Evolutionary conservation across 306 rosid genomes (phyloP).

Genomic region (Vicia villosa): DNA sequence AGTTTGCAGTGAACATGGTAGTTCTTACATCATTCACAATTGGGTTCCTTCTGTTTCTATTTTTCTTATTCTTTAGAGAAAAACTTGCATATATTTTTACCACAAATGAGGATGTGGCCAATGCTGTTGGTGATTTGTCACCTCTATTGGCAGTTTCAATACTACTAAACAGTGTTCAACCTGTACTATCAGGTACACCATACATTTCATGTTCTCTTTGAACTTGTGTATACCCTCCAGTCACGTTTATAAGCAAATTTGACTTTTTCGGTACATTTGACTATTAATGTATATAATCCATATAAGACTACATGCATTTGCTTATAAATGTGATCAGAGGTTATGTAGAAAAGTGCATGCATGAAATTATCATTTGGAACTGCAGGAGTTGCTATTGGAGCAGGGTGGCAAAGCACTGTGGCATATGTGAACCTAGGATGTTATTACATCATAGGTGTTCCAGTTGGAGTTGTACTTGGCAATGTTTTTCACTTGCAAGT

Average conservation of each 20-base stretch:
- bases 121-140: conserved; percentile 51
- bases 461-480: conserved; percentile 45
- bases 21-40: conserved; percentile 45
- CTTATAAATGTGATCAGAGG: no score
- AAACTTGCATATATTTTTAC: conserved; percentile 53
- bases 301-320: no score
- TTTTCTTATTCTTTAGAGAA: conserved; percentile 50
- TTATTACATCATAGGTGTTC: conserved; percentile 53
- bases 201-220: neutral
- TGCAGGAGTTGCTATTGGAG: conserved; percentile 56
- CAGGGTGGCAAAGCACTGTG: conserved; percentile 54
- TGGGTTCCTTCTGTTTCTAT: conserved; percentile 42
- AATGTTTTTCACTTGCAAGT: conserved; percentile 39
- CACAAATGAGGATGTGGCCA: conserved; percentile 37
- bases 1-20: conserved; percentile 41
- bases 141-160: conserved; percentile 50
- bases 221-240: neutral
- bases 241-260: no score
- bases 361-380: neutral
- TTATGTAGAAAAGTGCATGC: neutral
- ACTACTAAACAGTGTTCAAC: conserved; percentile 57
- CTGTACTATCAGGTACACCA: conserved; percentile 53
- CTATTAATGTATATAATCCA: no score
- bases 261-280: no score
- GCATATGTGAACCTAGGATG: conserved; percentile 53